Base-by-base conservation (phyloP, 208 protist genomes). In the Wallacemonas sp. region DNA sequence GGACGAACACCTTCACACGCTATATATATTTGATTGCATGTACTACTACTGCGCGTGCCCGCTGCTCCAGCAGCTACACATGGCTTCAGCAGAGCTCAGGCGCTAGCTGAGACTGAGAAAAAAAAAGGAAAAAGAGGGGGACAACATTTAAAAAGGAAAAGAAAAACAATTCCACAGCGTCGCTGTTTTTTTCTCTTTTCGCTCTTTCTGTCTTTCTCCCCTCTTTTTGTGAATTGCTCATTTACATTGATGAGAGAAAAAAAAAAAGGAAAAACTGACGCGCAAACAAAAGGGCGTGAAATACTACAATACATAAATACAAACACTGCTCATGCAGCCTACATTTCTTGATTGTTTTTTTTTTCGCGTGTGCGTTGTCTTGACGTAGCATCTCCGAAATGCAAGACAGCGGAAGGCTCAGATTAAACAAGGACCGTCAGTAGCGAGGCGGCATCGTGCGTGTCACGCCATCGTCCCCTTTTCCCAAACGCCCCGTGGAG, bases 141-240 rank as follows among this genome's bases (percentile, higher is more conserved):
- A 64, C 49, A 75, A 66, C 34, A 42, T 21, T 39, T 9, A 63
- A 39, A 70, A 26, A 70, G 61, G 63, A 62, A 49, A 55, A 53
- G 54, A 70, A 60, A 39, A 60, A 15, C 12, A 11, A 26, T 1
- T 60, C 9, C 11, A 42, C 8, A 45, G 2, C 15, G 21, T 21
- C 4, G 24, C 19, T 24, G 0, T 28, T 51, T 41, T 49, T 14
- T 21, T 1, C 30, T 4, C 22, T 45, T 55, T 66, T 24, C 28
- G 2, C 27, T 54, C 17, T 64, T 51, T 8, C 19, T 51, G 24
- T 64, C 36, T 51, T 45, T 15, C 0, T 31, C 12, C 0, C 34
- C 0, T 19, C 15, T 12, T 11, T 36, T 26, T 22, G 21, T 4
- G 28, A 11, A 26, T 14, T 2, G 24, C 21, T 47, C 49, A 21